Percentiles rank a stretch among this genome's conserved stretches.
Evolutionary conservation across 1,139 yeast genomes (phyloP).

Genomic region (Kodamaea plutei): DNA sequence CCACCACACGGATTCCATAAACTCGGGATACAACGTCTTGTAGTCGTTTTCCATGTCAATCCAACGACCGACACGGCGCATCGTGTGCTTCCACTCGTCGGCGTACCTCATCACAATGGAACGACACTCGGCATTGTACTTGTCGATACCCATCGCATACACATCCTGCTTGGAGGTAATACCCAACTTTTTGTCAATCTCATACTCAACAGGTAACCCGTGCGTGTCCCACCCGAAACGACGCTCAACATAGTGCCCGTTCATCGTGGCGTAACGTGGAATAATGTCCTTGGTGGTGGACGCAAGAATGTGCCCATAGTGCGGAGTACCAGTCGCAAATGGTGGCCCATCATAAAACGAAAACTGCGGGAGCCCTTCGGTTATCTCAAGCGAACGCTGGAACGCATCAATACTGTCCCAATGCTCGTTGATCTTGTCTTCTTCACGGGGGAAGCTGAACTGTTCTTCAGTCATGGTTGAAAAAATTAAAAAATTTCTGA

Average conservation of each 20-base stretch:
- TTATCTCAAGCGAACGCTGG: conserved; percentile 76
- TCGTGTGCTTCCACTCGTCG: conserved; percentile 87
- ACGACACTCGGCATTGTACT: conserved; percentile 92
- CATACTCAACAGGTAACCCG: conserved; percentile 97
- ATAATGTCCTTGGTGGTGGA: conserved; percentile 96
- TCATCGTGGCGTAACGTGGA: conserved; percentile 97
- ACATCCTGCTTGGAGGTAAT: conserved; percentile 94
- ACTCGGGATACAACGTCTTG: conserved; percentile 91
- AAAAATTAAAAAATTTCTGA: too few species aligned
- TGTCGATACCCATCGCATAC: conserved; percentile 86
- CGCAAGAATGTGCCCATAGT: conserved; percentile 94
- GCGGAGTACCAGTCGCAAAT: conserved; percentile 98
- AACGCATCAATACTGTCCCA: conserved; percentile 95
- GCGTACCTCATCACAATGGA: conserved; percentile 97
- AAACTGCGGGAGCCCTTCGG: conserved; percentile 82
- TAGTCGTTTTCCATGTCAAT: conserved; percentile 98
- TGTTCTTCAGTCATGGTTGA: too few species aligned
- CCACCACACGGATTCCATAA: conserved; percentile 99
- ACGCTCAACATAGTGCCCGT: conserved; percentile 92
- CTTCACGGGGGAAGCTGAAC: conserved; percentile 79
- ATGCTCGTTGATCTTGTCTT: conserved; percentile 68
- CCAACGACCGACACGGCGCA: conserved; percentile 97
- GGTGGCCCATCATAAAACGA: conserved; percentile 99
- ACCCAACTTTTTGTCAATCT: conserved; percentile 94
- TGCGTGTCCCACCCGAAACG: conserved; percentile 99